Base-by-base conservation (phyloP, 768 basidiomycete genomes). In the Boletellus emodensis region DNA sequence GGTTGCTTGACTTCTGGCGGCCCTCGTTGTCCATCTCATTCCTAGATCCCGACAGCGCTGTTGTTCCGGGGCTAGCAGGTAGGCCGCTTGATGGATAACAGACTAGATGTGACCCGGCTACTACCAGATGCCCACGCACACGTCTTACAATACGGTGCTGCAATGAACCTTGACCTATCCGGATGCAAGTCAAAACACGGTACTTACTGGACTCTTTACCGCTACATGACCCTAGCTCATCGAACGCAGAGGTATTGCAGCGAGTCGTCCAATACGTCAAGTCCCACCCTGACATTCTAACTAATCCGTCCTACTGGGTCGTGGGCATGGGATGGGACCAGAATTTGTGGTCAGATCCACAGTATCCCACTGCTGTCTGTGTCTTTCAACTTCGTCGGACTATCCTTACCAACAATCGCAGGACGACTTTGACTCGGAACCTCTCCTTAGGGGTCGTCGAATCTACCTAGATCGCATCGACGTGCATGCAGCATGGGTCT, bases 301-400 rank as follows among this genome's bases (percentile, higher is more conserved):
- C 75, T 3, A 77, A 88, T 59, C 72, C 69, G 3, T 70, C 75
- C 3, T 70, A 61, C 6, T 96, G 91, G 90, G 80, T 96, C 37
- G 73, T 84, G 57, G 94, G 92, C 11, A 80, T 87, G 73, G 94
- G 94, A 5, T 98, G 94, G 94, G 90, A 98, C 61, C 93, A 98
- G 67, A 95, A 87, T 1, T 75, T 78, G 50, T 91, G 88, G 88
- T 55, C 75, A 7, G 75, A 72, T 11, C 65, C 72, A 9, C 62
- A 73, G 20, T 94, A 91, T 55, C 92, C 92, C 3, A 82, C 77
- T 30, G 84, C 88, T 1, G 91, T 90, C 58, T 18, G 64, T 62
- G 3, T 18, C 32, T 22, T 78, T 44, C 11, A 10, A 34, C 32
- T 24, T 76, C 26, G 20, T 20, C 14, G 6, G 0, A 10, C 6